These are phyloP conservation scores for Fusarium papillatum DNA, from an alignment of 2,329 filamentous ascomycete species.

Conservation along the genomic window DNA sequence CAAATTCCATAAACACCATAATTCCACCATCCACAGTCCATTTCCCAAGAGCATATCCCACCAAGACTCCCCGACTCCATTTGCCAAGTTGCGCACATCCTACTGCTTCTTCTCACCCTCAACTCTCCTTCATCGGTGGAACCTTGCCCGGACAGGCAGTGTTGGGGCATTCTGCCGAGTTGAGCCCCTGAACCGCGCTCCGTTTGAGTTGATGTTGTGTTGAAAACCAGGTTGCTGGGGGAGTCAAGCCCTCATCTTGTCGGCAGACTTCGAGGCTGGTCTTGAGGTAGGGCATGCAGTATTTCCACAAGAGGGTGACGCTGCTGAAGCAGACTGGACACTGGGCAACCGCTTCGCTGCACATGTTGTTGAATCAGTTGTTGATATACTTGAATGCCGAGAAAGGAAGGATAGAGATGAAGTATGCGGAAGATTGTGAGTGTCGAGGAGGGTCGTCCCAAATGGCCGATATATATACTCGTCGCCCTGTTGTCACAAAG, in stretches of 20 bases:
- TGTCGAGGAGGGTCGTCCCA: background rate
- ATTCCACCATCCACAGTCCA: too few relatives aligned
- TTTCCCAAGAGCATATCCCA: background rate
- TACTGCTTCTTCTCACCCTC: background rate
- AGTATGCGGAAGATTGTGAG: background rate
- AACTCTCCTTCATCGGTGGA: conserved; percentile 1
- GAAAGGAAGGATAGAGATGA: background rate
- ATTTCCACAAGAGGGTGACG: conserved; percentile 9
- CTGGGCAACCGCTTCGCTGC: conserved; percentile 3
- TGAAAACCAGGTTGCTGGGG: conserved; percentile 3
- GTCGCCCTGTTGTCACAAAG: background rate
- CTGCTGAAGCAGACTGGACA: conserved; percentile 10
- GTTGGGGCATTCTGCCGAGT: conserved; percentile 1
- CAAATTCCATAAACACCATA: background rate
- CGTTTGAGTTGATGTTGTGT: background rate
- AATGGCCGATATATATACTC: background rate
- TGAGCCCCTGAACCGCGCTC: background rate
- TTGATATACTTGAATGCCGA: background rate
- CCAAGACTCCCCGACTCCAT: background rate
- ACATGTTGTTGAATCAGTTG: conserved; percentile 1
- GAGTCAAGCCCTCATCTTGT: background rate
- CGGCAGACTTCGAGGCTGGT: background rate
- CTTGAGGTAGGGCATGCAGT: conserved; percentile 17
- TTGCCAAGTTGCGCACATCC: background rate
- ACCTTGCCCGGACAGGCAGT: conserved; percentile 7